A percentile compares a stretch with the other conserved stretches of the same genome.
Evolutionary conservation across 495 filamentous ascomycete species (phyloP).

Genomic region (Aspergillus bertholletiae): DNA sequence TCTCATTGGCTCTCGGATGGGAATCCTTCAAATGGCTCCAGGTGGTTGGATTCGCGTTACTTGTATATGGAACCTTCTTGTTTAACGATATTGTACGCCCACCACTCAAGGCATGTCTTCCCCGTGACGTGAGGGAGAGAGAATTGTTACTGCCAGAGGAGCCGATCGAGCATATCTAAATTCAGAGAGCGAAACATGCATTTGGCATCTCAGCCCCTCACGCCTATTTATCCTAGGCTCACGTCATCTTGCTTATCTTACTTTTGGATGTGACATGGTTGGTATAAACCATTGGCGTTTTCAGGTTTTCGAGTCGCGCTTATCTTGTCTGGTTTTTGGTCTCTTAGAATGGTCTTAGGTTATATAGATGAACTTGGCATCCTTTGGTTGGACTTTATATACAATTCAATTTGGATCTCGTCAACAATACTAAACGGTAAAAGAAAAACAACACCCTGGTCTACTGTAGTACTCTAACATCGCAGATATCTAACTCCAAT

Average conservation of each 20-base stretch:
- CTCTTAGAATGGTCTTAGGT: not conserved
- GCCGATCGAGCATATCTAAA: constrained; percentile 70
- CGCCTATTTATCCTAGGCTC: not conserved
- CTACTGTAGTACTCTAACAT: no score
- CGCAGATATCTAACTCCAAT: not conserved
- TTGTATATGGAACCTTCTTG: constrained; percentile 95
- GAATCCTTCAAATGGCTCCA: constrained; percentile 98
- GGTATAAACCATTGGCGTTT: not conserved
- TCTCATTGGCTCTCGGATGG: constrained; percentile 90
- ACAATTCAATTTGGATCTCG: not conserved
- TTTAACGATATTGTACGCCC: constrained; percentile 90
- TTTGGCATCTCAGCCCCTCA: not conserved
- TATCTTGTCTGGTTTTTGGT: not conserved
- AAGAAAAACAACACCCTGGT: no score
- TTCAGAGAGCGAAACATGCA: not conserved
- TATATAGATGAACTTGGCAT: not conserved
- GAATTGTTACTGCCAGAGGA: constrained; percentile 78
- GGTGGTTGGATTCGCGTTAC: constrained; percentile 77
- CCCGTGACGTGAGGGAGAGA: constrained; percentile 25
- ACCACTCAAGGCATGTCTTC: constrained; percentile 63
- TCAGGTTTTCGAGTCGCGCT: not conserved
- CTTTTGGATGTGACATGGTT: not conserved
- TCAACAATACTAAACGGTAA: not conserved
- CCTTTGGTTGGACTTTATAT: not conserved
- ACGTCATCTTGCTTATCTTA: not conserved